Percentiles rank a stretch among this genome's conserved stretches.
These are phyloP conservation scores for Kluyveromyces nonfermentans DNA, from an alignment of 805 yeast species.

Conservation along the genomic window DNA sequence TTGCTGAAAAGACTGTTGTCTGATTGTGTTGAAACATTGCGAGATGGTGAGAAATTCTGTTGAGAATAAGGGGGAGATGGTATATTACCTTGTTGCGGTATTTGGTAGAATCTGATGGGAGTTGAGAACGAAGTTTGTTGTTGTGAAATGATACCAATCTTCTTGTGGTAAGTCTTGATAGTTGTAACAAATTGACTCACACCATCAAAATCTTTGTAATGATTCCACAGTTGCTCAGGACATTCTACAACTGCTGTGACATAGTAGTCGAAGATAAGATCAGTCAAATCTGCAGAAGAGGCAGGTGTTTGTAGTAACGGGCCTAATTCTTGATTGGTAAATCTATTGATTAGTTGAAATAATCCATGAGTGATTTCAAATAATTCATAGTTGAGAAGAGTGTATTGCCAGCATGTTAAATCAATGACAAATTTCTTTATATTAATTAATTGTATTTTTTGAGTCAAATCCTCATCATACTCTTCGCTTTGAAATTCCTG, in stretches of 20 bases:
- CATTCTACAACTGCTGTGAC: conserved; percentile 17
- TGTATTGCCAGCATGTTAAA: conserved; percentile 38
- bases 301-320: conserved; percentile 22
- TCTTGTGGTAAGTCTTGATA: conserved; percentile 14
- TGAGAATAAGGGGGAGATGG: conserved; percentile 25
- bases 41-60: conserved; percentile 25
- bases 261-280: conserved; percentile 17
- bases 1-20: conserved; percentile 26
- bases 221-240: conserved; percentile 19
- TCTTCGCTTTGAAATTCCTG: conserved; percentile 9
- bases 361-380: conserved; percentile 26
- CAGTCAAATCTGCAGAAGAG: conserved; percentile 15
- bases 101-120: conserved; percentile 14
- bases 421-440: conserved; percentile 44
- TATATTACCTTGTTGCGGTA: conserved; percentile 8
- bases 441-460: conserved; percentile 33
- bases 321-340: conserved; percentile 24
- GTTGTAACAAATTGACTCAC: conserved; percentile 16
- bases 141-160: conserved; percentile 9
- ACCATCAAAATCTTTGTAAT: conserved; percentile 18
- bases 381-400: conserved; percentile 28
- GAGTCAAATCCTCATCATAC: conserved; percentile 22
- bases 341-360: conserved; percentile 23
- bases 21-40: conserved; percentile 25
- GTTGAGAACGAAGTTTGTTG: conserved; percentile 22